These are phyloP conservation scores for Suillus subaureus DNA, from an alignment of 768 basidiomycete genomes.

Conservation along the genomic window DNA sequence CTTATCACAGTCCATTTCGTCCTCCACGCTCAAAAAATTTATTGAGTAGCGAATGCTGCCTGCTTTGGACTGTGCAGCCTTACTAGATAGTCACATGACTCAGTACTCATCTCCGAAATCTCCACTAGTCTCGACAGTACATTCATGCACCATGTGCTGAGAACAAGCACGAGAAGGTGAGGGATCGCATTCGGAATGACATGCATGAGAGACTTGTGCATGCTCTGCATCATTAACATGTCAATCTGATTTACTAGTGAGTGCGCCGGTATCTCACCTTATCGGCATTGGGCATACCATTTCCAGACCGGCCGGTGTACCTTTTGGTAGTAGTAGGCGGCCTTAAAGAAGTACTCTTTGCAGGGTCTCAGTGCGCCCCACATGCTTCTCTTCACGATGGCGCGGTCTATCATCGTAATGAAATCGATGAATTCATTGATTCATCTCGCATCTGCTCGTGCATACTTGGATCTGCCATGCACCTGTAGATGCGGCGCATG, in stretches of 20 bases:
- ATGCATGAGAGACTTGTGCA: conserved; percentile 4
- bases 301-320: background rate
- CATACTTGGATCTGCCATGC: background rate
- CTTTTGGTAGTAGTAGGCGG: background rate
- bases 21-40: no score
- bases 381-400: background rate
- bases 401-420: background rate
- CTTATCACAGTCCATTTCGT: no score
- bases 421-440: background rate
- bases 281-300: background rate
- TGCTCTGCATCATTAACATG: background rate
- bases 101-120: background rate
- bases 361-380: background rate
- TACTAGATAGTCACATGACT: background rate
- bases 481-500: background rate
- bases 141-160: background rate
- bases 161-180: background rate
- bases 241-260: background rate
- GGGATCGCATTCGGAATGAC: background rate
- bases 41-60: no score
- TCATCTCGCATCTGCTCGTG: background rate
- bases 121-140: background rate
- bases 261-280: background rate
- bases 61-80: background rate
- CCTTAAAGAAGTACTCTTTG: background rate